Evolutionary conservation across 1,284 basidiomycete genomes (phyloP).

Genomic region (Hymenochaete sp.): DNA sequence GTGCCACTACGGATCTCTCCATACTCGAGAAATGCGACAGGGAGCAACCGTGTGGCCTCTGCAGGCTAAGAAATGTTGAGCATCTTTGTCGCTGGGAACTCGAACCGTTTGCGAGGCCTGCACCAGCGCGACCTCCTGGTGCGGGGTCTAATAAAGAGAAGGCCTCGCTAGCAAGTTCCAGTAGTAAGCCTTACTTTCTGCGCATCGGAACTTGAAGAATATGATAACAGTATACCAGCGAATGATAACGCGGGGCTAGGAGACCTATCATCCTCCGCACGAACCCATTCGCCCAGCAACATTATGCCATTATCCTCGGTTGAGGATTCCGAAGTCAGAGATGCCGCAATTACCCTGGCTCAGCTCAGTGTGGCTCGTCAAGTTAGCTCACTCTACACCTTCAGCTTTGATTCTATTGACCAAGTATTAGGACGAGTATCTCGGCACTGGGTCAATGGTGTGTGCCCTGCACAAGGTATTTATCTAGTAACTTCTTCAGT

Average conservation of each 20-base stretch:
- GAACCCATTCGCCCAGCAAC: no score
- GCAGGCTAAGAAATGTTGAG: slow-evolving; percentile 39
- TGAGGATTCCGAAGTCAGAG: slow-evolving; percentile 27
- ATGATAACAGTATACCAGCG: no score
- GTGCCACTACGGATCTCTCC: not conserved
- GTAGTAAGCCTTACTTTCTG: no score
- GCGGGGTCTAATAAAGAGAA: not conserved
- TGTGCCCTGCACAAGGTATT: slow-evolving; percentile 26
- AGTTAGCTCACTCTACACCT: not conserved
- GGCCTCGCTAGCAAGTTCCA: no score
- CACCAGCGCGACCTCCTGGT: slow-evolving; percentile 37
- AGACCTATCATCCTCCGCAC: no score
- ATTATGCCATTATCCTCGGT: no score
- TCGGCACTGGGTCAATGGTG: slow-evolving; percentile 26
- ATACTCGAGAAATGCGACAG: slow-evolving; percentile 53
- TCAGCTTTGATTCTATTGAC: not conserved
- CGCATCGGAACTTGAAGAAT: no score
- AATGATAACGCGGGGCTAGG: no score
- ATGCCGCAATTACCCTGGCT: slow-evolving; percentile 26
- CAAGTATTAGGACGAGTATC: slow-evolving; percentile 22
- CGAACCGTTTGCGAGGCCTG: slow-evolving; percentile 38
- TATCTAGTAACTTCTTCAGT: not conserved
- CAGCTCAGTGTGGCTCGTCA: slow-evolving; percentile 25
- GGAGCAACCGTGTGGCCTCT: slow-evolving; percentile 42
- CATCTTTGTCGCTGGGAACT: slow-evolving; percentile 49